phyloP scores from a whole-genome alignment of 192 early-diverging fungal genomes.

The Coemansia sp. region DNA sequence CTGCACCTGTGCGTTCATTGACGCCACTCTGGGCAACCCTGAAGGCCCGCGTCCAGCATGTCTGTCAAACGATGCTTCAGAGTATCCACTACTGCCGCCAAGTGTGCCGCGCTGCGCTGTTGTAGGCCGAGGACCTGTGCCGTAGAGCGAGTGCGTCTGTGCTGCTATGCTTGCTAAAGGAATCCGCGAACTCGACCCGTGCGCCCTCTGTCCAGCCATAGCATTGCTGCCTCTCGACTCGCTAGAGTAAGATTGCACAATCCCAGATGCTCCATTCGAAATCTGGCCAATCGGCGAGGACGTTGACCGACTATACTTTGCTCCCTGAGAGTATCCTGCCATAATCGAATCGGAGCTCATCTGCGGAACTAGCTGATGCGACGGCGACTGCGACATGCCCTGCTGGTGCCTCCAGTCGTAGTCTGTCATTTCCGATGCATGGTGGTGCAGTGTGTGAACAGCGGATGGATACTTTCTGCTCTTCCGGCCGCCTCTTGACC shows the following conservation, averaged over 20 bases:
- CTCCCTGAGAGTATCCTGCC: slow-evolving; percentile 1
- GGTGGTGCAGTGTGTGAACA: slow-evolving; percentile 1
- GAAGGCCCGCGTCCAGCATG: slow-evolving; percentile 5
- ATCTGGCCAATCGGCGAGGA: slow-evolving; percentile 24
- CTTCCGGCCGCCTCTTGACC: background rate
- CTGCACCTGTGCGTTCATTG: background rate
- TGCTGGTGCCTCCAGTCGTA: slow-evolving; percentile 17
- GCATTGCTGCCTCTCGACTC: slow-evolving; percentile 13
- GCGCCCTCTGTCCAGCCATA: background rate
- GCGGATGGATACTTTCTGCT: background rate
- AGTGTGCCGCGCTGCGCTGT: slow-evolving; percentile 10
- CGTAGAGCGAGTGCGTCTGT: slow-evolving; percentile 7
- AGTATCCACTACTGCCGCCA: slow-evolving; percentile 6
- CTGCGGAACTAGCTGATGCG: slow-evolving; percentile 11
- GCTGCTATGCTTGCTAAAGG: background rate
- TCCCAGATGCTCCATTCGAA: slow-evolving; percentile 12
- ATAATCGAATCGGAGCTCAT: slow-evolving; percentile 14
- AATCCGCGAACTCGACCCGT: background rate
- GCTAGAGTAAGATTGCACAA: slow-evolving; percentile 16
- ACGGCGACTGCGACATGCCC: background rate
- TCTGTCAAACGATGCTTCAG: slow-evolving; percentile 27
- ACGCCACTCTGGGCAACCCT: background rate
- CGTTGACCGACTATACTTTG: background rate
- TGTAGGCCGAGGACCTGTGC: slow-evolving; percentile 5
- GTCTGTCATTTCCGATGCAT: slow-evolving; percentile 17